phyloP scores from a whole-genome alignment of 1,284 basidiomycete genomes.

The Pseudozyma thailandica region DNA sequence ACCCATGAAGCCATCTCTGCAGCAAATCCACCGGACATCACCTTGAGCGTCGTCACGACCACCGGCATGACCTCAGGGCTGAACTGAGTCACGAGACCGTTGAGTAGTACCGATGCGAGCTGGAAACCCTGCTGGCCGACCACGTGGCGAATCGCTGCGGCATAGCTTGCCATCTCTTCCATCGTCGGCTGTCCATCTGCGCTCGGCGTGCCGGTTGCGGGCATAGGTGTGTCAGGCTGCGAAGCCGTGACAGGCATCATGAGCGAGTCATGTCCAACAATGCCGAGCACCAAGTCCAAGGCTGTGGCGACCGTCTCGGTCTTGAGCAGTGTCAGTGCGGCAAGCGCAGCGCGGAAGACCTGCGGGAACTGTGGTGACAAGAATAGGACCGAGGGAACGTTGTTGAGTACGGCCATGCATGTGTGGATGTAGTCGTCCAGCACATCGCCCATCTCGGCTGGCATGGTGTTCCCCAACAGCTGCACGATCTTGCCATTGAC shows the following conservation, averaged over 20 bases:
- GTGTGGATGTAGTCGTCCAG: constrained; percentile 94
- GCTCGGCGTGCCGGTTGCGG: constrained; percentile 14
- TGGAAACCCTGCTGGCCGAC: constrained; percentile 80
- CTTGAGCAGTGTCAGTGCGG: constrained; percentile 54
- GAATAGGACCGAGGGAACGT: constrained; percentile 77
- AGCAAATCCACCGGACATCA: constrained; percentile 77
- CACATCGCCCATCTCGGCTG: constrained; percentile 71
- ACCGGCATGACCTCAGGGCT: constrained; percentile 83
- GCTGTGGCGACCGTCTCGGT: constrained; percentile 82
- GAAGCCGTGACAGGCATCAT: constrained; percentile 33
- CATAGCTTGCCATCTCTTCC: constrained; percentile 76
- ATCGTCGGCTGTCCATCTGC: constrained; percentile 63
- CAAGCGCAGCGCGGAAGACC: constrained; percentile 54
- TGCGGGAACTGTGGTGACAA: constrained; percentile 71
- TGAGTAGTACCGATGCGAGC: constrained; percentile 78
- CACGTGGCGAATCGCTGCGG: constrained; percentile 76
- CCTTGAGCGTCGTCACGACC: constrained; percentile 81
- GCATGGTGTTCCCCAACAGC: constrained; percentile 47
- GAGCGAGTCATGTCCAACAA: constrained; percentile 75
- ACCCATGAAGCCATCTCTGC: constrained; percentile 79
- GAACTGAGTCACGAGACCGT: constrained; percentile 79
- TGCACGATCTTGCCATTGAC: constrained; percentile 52
- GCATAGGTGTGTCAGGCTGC: constrained; percentile 37
- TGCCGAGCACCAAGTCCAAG: constrained; percentile 80
- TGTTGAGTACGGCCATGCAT: constrained; percentile 77